Conservation (phyloP, 257 asterid genomes). For the Gentiana macrophylla region DNA sequence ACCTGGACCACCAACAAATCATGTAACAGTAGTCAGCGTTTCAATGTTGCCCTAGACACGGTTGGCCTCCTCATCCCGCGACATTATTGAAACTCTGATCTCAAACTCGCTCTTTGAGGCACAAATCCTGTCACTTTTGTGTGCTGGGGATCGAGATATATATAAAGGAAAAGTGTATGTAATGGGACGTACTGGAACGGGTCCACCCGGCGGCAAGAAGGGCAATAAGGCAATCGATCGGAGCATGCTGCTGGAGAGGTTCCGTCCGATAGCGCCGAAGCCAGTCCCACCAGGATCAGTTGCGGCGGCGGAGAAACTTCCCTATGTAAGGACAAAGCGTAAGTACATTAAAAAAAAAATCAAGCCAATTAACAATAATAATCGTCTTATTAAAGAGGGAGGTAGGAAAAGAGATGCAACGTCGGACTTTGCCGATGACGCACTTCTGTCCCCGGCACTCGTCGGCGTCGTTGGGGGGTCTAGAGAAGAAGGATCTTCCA, state of each 20-base stretch:
- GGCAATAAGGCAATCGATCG: conserved; percentile 18
- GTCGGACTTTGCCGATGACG: conserved; percentile 5
- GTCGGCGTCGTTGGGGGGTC: not conserved
- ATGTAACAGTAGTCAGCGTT: too few species aligned
- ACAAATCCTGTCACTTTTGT: not conserved
- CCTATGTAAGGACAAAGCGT: conserved; percentile 23
- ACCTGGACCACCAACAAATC: too few species aligned
- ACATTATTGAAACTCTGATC: conserved; percentile 9
- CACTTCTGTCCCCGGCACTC: not conserved
- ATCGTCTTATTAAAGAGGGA: conserved; percentile 9
- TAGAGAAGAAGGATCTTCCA: conserved; percentile 10
- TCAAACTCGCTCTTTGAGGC: not conserved
- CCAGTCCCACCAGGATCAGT: conserved; percentile 19
- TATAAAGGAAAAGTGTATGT: not conserved
- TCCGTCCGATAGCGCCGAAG: conserved; percentile 44
- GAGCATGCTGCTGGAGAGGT: conserved; percentile 20
- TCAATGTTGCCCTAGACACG: conserved; percentile 30
- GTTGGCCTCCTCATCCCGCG: conserved; percentile 10
- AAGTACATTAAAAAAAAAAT: conserved; percentile 26
- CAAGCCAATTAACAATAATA: conserved; percentile 13
- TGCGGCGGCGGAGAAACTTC: conserved; percentile 6
- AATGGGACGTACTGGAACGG: not conserved
- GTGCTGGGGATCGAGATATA: too few species aligned
- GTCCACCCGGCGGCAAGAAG: conserved; percentile 6
- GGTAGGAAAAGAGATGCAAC: conserved; percentile 1